Evolutionary conservation across 768 basidiomycete species (phyloP).

Genomic region (Suillus subalutaceus): DNA sequence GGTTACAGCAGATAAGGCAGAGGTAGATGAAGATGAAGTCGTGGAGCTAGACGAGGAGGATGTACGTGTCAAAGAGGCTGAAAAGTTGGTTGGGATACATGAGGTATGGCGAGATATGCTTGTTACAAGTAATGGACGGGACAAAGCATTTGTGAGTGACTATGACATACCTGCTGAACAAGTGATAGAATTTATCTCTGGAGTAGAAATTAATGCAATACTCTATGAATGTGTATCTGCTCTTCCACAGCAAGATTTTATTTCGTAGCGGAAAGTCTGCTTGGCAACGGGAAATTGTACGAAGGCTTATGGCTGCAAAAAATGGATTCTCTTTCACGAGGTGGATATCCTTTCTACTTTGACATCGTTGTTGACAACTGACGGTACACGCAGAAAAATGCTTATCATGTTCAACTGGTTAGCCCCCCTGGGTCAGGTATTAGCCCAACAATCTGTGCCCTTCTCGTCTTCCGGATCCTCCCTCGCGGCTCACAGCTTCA

Average conservation of each 20-base stretch:
- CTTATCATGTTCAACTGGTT: conserved; percentile 88
- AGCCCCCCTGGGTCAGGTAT: conserved; percentile 68
- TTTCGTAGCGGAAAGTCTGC: conserved; percentile 44
- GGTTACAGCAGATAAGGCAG: conserved; percentile 19
- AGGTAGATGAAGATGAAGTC: conserved; percentile 34
- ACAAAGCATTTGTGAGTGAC: conserved; percentile 79
- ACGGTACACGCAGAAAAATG: conserved; percentile 57
- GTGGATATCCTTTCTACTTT: conserved; percentile 38
- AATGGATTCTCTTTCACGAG: conserved; percentile 76
- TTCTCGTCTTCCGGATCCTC: conserved; percentile 47
- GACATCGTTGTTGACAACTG: conserved; percentile 10
- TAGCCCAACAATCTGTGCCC: conserved; percentile 69
- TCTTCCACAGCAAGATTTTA: conserved; percentile 64
- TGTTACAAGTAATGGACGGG: conserved; percentile 75
- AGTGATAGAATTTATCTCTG: neutral
- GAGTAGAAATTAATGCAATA: conserved; percentile 87
- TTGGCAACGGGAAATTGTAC: conserved; percentile 61
- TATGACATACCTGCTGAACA: conserved; percentile 7
- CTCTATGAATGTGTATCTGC: conserved; percentile 70
- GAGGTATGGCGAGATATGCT: conserved; percentile 85
- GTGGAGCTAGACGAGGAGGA: conserved; percentile 55
- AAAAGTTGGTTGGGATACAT: conserved; percentile 54
- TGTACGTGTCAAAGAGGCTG: conserved; percentile 45
- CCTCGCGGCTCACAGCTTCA: conserved; percentile 23
- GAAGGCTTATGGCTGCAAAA: conserved; percentile 53